A percentile compares a stretch with the other conserved stretches of the same genome.
Conservation (phyloP, 2,329 filamentous ascomycete species). For the Sporothrix luriei region DNA sequence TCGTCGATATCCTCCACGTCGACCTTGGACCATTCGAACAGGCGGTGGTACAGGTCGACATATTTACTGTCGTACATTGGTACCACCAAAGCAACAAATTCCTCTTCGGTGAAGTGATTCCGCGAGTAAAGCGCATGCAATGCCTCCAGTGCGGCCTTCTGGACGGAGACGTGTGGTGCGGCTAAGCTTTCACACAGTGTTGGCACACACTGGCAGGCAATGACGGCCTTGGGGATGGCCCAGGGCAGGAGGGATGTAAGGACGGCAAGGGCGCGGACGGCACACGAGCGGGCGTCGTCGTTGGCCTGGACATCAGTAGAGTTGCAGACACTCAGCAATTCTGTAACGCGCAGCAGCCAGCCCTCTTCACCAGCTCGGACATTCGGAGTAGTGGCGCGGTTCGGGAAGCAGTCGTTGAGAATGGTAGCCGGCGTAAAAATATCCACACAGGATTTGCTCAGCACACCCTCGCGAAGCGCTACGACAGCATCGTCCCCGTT, state of each 20-base stretch:
- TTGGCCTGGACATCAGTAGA: conserved; percentile 65
- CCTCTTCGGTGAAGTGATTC: conserved; percentile 71
- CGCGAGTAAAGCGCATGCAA: conserved; percentile 81
- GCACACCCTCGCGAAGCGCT: conserved; percentile 75
- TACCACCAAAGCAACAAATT: conserved; percentile 75
- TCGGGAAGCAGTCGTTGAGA: conserved; percentile 73
- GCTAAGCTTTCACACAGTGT: conserved; percentile 72
- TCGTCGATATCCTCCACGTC: conserved; percentile 84
- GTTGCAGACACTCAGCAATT: conserved; percentile 73
- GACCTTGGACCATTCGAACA: conserved; percentile 79
- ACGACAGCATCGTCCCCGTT: conserved; percentile 86
- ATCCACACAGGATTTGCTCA: conserved; percentile 89
- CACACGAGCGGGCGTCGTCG: conserved; percentile 68
- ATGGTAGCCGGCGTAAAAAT: conserved; percentile 83
- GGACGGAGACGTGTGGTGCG: conserved; percentile 68
- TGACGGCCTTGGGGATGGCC: conserved; percentile 82
- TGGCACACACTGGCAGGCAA: conserved; percentile 68
- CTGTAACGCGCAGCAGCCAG: conserved; percentile 78
- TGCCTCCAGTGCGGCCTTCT: conserved; percentile 80
- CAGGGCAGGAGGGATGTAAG: conserved; percentile 80
- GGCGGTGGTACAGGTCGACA: conserved; percentile 68
- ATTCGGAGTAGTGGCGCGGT: conserved; percentile 66
- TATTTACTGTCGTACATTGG: conserved; percentile 76
- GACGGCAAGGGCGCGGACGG: conserved; percentile 74
- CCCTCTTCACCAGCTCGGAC: conserved; percentile 80